These are phyloP conservation scores for Tubosaeta brunneosetosa DNA, from an alignment of 768 basidiomycete genomes.

Conservation along the genomic window DNA sequence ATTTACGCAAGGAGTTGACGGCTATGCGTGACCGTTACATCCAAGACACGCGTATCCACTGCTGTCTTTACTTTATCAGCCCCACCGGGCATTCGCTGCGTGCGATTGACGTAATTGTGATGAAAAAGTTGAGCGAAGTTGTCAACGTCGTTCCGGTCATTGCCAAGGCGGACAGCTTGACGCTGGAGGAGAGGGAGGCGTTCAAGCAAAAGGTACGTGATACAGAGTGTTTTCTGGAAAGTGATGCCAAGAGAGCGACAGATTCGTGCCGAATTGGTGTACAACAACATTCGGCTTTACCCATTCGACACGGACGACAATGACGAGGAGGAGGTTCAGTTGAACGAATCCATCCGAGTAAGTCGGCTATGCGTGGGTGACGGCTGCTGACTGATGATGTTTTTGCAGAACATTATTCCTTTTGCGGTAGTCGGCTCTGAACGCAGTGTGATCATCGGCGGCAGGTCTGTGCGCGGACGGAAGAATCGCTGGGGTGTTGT, in stretches of 20 bases:
- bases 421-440: slow-evolving; percentile 99
- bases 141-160: slow-evolving; percentile 99
- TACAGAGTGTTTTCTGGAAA: background rate
- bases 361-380: slow-evolving; percentile 24
- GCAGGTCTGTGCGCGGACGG: slow-evolving; percentile 90
- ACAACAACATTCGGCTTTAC: slow-evolving; percentile 91
- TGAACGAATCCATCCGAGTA: slow-evolving; percentile 89
- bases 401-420: slow-evolving; percentile 83
- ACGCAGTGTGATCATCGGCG: slow-evolving; percentile 90
- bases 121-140: slow-evolving; percentile 98
- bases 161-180: slow-evolving; percentile 94
- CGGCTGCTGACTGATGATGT: background rate
- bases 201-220: slow-evolving; percentile 85
- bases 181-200: slow-evolving; percentile 82
- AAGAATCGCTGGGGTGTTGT: slow-evolving; percentile 99
- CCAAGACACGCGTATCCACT: slow-evolving; percentile 97
- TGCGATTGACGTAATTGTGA: slow-evolving; percentile 95
- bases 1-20: slow-evolving; percentile 97
- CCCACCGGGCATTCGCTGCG: slow-evolving; percentile 97
- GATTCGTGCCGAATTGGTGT: slow-evolving; percentile 90
- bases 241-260: slow-evolving; percentile 29
- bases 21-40: slow-evolving; percentile 99
- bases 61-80: slow-evolving; percentile 97
- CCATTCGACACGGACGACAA: slow-evolving; percentile 96
- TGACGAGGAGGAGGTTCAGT: slow-evolving; percentile 85